Base-by-base conservation (phyloP, 306 rosid genomes). In the Urtica urens region DNA sequence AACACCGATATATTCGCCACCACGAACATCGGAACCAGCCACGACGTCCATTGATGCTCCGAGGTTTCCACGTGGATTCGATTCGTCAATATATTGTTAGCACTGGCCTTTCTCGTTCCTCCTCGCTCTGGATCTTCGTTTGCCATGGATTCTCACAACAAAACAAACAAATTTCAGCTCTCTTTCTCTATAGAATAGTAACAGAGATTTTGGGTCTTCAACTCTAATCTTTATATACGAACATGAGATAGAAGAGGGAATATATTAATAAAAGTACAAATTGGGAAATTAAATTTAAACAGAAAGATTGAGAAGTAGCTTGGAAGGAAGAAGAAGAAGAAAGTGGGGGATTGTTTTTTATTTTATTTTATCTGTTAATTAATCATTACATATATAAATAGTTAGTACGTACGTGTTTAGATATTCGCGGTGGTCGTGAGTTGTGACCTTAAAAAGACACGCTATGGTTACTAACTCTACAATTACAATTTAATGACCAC, bases 1-100 rank as follows among this genome's bases (percentile, higher is more conserved):
- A 73, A 73, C 33, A 69, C 39, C 26, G 35, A 59, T 49, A 68
- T 38, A 55, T 73, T 73, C 42, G 75, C 75, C 2, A 73, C 72
- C 25, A 73, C 75, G 10, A 73, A 46, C 72, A 65, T 60, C 31
- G 79, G 79, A 55, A 73, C 28, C 63, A 73, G 14, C 79, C 76
- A 73, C 3, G 79, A 63, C 3, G 72, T 73, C 79, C 79, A 73
- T 38, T 58, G 75, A 27, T 58, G 44, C 44, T 60, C 75, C 7
- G 57, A 69, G 29, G 68, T 56, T 17, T 63, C 79, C 2, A 64
- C 58, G 33, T 64, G 62, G 69, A 51, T 44, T 38, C 21, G 54
- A 28, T 38, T 59, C 54, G 18, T 27, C 60, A 28, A 19, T 49
- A 31, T 18, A 13, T 16, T 51, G 38, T 55, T 49, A 31, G 59